Conservation (phyloP, 352 stramenopile species). For the Phytopythium delawarense region DNA sequence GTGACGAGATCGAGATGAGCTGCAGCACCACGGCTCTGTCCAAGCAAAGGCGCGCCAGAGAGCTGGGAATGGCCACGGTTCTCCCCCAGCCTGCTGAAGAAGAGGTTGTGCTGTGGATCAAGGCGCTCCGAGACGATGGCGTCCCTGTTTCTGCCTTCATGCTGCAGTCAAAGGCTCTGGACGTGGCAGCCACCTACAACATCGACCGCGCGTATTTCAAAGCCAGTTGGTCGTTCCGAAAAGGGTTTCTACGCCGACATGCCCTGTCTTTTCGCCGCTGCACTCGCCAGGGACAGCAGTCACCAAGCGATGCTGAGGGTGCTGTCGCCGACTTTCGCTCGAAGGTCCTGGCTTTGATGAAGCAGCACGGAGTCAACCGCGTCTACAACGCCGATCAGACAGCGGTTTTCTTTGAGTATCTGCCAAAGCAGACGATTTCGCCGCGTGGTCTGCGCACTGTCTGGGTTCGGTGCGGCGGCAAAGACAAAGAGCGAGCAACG, state of each 20-base stretch:
- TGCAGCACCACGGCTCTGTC: background rate
- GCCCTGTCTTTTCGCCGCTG: too few species aligned
- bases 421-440: constrained; percentile 13
- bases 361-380: background rate
- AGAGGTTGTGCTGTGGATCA: background rate
- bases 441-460: constrained; percentile 11
- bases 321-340: too few species aligned
- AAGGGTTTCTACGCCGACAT: background rate
- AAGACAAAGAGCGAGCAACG: constrained; percentile 15
- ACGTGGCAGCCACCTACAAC: background rate
- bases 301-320: too few species aligned
- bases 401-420: constrained; percentile 17
- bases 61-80: background rate
- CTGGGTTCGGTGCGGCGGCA: constrained; percentile 15
- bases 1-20: background rate
- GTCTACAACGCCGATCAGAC: constrained; percentile 1
- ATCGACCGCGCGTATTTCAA: background rate
- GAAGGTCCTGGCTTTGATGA: background rate
- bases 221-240: background rate
- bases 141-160: background rate
- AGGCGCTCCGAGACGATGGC: background rate
- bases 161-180: background rate
- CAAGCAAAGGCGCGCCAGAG: background rate
- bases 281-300: too few species aligned
- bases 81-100: background rate